Evolutionary conservation across 2,329 filamentous ascomycete species (phyloP), one percentile per base, ranked within the genome.

Genomic region (Aspergillus candidus): DNA sequence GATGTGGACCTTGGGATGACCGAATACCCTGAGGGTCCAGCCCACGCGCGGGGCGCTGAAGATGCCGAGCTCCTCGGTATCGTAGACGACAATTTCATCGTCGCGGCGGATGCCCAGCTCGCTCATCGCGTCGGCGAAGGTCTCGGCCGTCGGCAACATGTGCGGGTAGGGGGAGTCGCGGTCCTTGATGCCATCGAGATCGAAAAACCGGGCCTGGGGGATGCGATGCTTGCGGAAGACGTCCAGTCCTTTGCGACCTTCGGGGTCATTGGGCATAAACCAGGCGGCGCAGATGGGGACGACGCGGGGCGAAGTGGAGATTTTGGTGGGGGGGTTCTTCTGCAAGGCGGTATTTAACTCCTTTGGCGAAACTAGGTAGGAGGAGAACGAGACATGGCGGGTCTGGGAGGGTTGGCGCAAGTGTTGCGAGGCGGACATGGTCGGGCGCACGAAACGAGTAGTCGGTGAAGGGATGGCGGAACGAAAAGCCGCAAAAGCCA

Each of bases 1-100:
- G 13, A 98, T 70, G 65, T 96, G 89, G 11, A 98, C 91, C 51
- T 81, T 84, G 35, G 81, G 74, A 65, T 98, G 93, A 1, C 93
- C 93, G 66, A 97, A 97, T 30, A 88, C 81, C 59, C 81, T 82
- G 52, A 98, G 73, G 2, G 91, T 98, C 93, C 93, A 98, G 45
- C 83, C 91, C 1, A 95, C 91, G 34, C 93, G 79, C 4, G 93
- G 93, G 2, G 91, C 93, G 56, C 86, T 93, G 71, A 98, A 94
- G 48, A 98, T 90, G 8, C 93, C 93, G 27, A 91, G 72, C 71
- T 97, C 90, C 50, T 88, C 84, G 22, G 82, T 84, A 64, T 98
- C 93, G 62, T 98, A 98, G 4, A 98, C 88, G 1, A 98, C 93
- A 4, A 98, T 80, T 31, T 82, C 86, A 54, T 98, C 93, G 54